A percentile compares a stretch with the other conserved stretches of the same genome.
Conservation (phyloP, 768 basidiomycete species). For the Pleurotus tuoliensis region DNA sequence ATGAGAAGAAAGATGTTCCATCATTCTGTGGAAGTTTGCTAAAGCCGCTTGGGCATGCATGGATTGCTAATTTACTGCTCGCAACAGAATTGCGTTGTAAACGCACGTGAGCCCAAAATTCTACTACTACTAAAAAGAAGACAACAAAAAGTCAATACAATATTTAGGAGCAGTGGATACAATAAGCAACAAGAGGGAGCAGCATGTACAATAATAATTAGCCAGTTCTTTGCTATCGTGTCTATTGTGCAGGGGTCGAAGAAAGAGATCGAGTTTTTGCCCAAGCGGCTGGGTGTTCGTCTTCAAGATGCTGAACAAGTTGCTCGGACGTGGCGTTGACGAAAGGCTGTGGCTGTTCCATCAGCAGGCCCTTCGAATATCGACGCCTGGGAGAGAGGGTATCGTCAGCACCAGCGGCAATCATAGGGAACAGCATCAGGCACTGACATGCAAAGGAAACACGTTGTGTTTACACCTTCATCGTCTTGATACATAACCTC, state of each 20-base stretch:
- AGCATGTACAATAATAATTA: neutral
- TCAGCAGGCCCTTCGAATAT: constrained; percentile 22
- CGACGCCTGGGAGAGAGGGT: constrained; percentile 28
- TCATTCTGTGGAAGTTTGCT: neutral
- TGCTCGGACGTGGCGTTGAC: constrained; percentile 33
- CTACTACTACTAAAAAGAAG: neutral
- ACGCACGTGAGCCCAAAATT: neutral
- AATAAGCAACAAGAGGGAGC: neutral
- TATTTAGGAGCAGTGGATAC: neutral
- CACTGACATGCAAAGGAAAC: constrained; percentile 52
- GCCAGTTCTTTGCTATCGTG: no score
- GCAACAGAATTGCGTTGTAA: neutral
- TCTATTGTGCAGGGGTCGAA: neutral
- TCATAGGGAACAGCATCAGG: neutral
- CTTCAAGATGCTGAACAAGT: constrained; percentile 44
- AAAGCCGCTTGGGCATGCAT: neutral
- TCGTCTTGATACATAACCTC: constrained; percentile 35
- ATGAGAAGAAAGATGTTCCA: neutral
- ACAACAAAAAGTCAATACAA: neutral
- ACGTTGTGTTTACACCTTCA: constrained; percentile 27
- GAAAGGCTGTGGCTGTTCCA: constrained; percentile 31
- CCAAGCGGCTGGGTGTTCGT: constrained; percentile 49
- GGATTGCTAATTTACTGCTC: neutral
- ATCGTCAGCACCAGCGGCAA: neutral
- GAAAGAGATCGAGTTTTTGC: constrained; percentile 28